These are phyloP conservation scores for Colletotrichum sp. DNA, from an alignment of 2,329 filamentous ascomycete species.

Conservation along the genomic window DNA sequence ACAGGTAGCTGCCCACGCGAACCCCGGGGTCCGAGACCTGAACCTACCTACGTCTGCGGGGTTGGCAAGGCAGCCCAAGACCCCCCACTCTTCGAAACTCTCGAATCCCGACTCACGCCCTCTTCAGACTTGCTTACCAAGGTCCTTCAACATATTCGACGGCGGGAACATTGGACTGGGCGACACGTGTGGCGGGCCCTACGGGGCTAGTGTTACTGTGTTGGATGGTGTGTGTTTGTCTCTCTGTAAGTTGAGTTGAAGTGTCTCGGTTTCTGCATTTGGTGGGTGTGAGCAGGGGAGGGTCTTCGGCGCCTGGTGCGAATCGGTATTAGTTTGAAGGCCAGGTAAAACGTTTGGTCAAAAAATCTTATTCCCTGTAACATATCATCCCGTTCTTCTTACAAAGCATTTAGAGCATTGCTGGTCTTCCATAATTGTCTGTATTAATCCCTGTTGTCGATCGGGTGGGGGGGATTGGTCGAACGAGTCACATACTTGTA, in stretches of 20 bases:
- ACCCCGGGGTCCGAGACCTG: background rate
- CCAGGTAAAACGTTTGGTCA: slow-evolving; percentile 2
- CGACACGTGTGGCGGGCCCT: background rate
- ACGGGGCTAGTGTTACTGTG: background rate
- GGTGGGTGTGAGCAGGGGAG: background rate
- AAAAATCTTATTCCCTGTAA: slow-evolving; percentile 8
- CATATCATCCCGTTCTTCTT: background rate
- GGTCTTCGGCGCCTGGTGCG: background rate
- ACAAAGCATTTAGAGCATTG: background rate
- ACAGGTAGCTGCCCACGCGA: background rate
- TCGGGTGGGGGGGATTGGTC: background rate
- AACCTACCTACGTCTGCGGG: background rate
- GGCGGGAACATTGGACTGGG: background rate
- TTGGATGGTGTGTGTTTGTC: background rate
- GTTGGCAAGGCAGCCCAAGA: background rate
- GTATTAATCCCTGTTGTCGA: background rate
- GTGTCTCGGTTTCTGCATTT: background rate
- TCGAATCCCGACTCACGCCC: background rate
- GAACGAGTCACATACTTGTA: background rate
- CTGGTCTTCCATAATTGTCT: background rate
- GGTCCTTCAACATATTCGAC: background rate
- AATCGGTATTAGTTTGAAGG: background rate
- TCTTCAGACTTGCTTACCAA: background rate
- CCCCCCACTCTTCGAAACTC: background rate
- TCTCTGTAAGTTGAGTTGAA: background rate